A percentile compares a stretch with the other conserved stretches of the same genome.
Evolutionary conservation across 352 stramenopile genomes (phyloP).

Genomic region (Phytopythium chamaehyphon): DNA sequence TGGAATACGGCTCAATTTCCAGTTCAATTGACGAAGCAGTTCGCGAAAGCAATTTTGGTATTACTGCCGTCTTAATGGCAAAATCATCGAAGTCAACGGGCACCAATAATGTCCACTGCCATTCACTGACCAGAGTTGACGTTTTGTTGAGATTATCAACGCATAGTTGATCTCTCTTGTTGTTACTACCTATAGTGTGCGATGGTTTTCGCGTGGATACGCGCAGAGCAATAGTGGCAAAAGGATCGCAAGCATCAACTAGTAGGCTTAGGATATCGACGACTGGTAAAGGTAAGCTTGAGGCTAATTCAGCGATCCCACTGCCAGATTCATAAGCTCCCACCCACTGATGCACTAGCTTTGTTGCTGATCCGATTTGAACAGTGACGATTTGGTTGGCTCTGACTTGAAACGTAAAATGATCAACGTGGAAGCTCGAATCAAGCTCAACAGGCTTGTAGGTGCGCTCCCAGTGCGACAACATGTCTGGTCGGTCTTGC

Average conservation of each 20-base stretch:
- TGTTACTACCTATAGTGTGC: too few species aligned
- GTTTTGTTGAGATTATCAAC: neutral
- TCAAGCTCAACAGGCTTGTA: neutral
- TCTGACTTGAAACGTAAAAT: neutral
- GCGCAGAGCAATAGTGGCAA: neutral
- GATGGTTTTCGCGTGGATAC: too few species aligned
- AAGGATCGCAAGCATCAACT: neutral
- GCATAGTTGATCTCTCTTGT: too few species aligned
- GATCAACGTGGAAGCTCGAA: neutral
- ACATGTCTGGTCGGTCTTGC: constrained; percentile 7
- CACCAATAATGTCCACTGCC: constrained; percentile 12
- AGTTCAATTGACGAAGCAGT: constrained; percentile 14
- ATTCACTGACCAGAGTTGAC: constrained; percentile 4
- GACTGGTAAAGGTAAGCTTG: neutral
- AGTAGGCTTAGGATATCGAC: neutral
- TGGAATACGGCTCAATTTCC: constrained; percentile 8
- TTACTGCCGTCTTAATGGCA: neutral
- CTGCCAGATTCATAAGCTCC: neutral
- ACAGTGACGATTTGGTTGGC: neutral
- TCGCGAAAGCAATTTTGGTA: constrained; percentile 11
- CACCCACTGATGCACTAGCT: neutral
- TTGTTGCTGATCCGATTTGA: neutral
- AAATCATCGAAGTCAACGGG: constrained; percentile 13
- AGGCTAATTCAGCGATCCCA: neutral
- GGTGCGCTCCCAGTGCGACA: neutral